Evolutionary conservation across 2,329 filamentous ascomycete genomes (phyloP), one percentile per base, ranked within the genome.

Genomic region (Simplicillium aogashimaense): DNA sequence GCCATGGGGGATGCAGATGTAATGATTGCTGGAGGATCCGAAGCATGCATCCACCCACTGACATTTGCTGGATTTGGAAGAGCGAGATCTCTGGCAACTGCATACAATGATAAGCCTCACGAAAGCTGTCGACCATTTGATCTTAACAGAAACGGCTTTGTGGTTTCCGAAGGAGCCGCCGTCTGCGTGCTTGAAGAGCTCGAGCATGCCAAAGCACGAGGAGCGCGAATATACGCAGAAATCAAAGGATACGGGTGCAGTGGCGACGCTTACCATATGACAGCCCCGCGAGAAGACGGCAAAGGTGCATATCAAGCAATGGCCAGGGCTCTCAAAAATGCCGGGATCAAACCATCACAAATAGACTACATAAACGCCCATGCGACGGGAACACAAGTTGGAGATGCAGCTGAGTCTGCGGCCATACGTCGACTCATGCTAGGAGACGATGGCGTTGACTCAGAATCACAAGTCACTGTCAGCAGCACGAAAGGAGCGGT

Each of bases 331-430:
- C 63, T 98, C 43, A 78, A 72, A 51, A 76, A 85, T 53, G 87
- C 88, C 0, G 63, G 70, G 1, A 54, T 94, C 30, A 69, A 69
- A 38, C 89, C 92, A 0, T 62, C 63, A 1, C 65, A 79, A 32
- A 79, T 98, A 4, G 86, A 89, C 58, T 98, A 98, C 58, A 76
- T 98, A 55, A 98, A 97, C 54, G 92, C 92, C 1, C 92, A 98
- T 56, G 92, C 90, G 1, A 98, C 92, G 2, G 86, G 85, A 16
- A 98, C 90, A 0, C 60, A 71, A 7, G 72, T 97, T 3, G 92
- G 92, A 1, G 92, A 98, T 63, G 74, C 76, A 16, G 90, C 92
- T 1, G 92, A 98, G 63, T 90, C 90, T 38, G 66, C 70, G 7
- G 92, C 92, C 0, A 90, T 97, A 50, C 81, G 79, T 45, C 65